phyloP scores from a whole-genome alignment of 176 grass and related monocot species.

The Aegilops umbellulata region DNA sequence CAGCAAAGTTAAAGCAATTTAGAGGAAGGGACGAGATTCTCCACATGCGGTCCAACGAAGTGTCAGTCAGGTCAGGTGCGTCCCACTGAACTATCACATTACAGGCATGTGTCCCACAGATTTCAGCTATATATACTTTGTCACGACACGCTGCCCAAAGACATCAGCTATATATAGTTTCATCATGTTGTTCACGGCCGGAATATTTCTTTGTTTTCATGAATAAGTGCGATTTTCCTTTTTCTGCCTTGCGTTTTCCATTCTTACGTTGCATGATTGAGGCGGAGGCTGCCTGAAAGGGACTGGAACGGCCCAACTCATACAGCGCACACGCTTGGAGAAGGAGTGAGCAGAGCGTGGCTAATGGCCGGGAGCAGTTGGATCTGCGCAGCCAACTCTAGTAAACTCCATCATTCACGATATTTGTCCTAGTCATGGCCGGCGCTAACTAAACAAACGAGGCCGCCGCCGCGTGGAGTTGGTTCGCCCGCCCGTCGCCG shows the following conservation, averaged over 20 bases:
- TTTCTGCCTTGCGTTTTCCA: neutral
- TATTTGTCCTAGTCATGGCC: neutral
- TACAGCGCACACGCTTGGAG: neutral
- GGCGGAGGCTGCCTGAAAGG: neutral
- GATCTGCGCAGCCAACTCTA: neutral
- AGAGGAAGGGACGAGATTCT: too few species aligned
- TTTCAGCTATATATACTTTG: too few species aligned
- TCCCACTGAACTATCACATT: too few species aligned
- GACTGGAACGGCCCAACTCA: neutral
- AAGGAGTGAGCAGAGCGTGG: neutral
- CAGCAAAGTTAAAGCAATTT: too few species aligned
- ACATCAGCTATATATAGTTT: too few species aligned
- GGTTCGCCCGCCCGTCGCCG: neutral
- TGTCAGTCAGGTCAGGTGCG: too few species aligned
- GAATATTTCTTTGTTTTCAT: neutral
- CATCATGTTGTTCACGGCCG: too few species aligned
- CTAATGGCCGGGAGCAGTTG: neutral
- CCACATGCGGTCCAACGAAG: too few species aligned
- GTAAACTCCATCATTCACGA: neutral
- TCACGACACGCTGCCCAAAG: too few species aligned
- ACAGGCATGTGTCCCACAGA: too few species aligned
- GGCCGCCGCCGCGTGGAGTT: neutral
- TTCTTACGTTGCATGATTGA: neutral
- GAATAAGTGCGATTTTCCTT: neutral
- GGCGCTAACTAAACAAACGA: constrained; percentile 18